Evolutionary conservation across 2,329 filamentous ascomycete species (phyloP).

Genomic region (Penicillium freii): DNA sequence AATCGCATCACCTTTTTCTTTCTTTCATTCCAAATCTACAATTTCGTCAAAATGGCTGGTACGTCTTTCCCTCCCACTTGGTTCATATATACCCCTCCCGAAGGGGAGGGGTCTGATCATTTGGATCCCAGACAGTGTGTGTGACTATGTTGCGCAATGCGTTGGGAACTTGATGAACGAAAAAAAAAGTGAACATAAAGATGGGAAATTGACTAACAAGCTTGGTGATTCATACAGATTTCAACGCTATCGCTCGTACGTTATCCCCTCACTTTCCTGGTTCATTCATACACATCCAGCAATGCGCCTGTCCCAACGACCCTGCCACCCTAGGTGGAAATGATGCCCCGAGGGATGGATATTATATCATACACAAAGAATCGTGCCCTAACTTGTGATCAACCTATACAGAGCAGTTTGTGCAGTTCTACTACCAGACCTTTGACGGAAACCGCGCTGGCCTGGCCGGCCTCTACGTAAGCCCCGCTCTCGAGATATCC

Average conservation of each 20-base stretch:
- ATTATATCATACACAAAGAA: neutral
- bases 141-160: slow-evolving; percentile 20
- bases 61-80: slow-evolving; percentile 19
- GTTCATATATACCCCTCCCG: neutral
- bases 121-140: slow-evolving; percentile 13
- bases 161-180: neutral
- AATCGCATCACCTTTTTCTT: slow-evolving; percentile 24
- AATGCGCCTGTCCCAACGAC: slow-evolving; percentile 9
- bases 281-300: neutral
- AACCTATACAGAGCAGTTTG: slow-evolving; percentile 70
- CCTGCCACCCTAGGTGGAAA: slow-evolving; percentile 6
- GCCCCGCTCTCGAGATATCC: slow-evolving; percentile 31
- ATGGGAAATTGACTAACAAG: slow-evolving; percentile 13
- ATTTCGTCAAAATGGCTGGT: slow-evolving; percentile 37
- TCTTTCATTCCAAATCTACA: neutral
- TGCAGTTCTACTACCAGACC: slow-evolving; percentile 83
- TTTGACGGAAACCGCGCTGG: slow-evolving; percentile 71
- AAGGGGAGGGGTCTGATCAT: slow-evolving; percentile 7
- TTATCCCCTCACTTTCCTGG: slow-evolving; percentile 9
- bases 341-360: neutral
- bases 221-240: slow-evolving; percentile 31
- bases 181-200: neutral
- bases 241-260: slow-evolving; percentile 42
- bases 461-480: slow-evolving; percentile 76
- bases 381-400: slow-evolving; percentile 18